A percentile compares a stretch with the other conserved stretches of the same genome.
Conservation (phyloP, 805 yeast genomes). For the Naumovozyma castellii region DNA sequence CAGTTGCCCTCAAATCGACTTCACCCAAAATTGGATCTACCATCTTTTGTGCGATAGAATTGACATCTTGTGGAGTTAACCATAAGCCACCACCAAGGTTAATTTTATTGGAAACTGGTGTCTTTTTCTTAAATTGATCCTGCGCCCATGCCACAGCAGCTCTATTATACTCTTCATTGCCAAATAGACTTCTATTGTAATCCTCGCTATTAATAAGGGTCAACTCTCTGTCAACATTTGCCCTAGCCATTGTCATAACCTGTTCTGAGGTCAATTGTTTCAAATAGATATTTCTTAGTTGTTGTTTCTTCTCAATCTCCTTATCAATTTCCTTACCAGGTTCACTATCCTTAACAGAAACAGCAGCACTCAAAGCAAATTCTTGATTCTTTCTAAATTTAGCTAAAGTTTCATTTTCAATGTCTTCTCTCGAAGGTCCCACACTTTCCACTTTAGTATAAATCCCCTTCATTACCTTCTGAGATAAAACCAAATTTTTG, state of each 20-base stretch:
- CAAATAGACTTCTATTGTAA: slow-evolving; percentile 6
- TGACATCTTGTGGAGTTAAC: slow-evolving; percentile 66
- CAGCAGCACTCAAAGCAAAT: slow-evolving; percentile 37
- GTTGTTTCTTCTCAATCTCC: slow-evolving; percentile 37
- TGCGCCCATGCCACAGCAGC: slow-evolving; percentile 70
- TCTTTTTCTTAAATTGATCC: slow-evolving; percentile 42
- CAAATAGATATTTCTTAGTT: slow-evolving; percentile 20
- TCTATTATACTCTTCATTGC: slow-evolving; percentile 51
- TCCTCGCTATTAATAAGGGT: background rate
- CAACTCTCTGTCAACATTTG: background rate
- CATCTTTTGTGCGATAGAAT: slow-evolving; percentile 65
- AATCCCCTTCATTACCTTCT: slow-evolving; percentile 15
- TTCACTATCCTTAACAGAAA: slow-evolving; percentile 31
- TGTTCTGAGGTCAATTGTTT: slow-evolving; percentile 22
- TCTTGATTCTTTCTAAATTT: slow-evolving; percentile 15
- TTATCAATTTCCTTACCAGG: slow-evolving; percentile 29
- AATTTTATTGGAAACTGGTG: slow-evolving; percentile 37
- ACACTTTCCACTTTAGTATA: slow-evolving; percentile 5
- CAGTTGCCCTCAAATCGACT: slow-evolving; percentile 56
- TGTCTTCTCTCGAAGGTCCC: slow-evolving; percentile 23
- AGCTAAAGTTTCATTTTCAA: slow-evolving; percentile 65
- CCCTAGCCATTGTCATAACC: background rate
- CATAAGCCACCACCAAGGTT: slow-evolving; percentile 82
- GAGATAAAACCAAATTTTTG: slow-evolving; percentile 11
- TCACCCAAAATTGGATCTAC: slow-evolving; percentile 79